Percentiles rank a stretch among this genome's conserved stretches.
These are phyloP conservation scores for Grosmannia huntii DNA, from an alignment of 2,329 filamentous ascomycete genomes.

Conservation along the genomic window DNA sequence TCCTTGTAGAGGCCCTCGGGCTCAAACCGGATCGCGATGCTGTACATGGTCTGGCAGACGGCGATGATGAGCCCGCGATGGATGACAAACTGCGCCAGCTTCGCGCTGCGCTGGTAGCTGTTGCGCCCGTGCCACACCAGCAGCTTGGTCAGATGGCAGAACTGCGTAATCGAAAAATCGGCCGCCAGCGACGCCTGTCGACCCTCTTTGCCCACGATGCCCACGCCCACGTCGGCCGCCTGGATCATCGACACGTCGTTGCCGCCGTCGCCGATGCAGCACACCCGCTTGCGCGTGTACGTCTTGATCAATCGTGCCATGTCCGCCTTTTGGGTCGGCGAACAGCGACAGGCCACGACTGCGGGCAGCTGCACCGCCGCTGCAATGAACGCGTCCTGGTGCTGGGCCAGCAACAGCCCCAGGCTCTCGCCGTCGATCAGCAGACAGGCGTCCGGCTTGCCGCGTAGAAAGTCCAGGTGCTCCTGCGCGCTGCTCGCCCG, in stretches of 20 bases:
- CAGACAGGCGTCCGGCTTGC: constrained; percentile 75
- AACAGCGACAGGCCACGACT: constrained; percentile 92
- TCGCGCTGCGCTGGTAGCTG: constrained; percentile 90
- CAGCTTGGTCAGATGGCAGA: constrained; percentile 86
- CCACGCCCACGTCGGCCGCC: constrained; percentile 92
- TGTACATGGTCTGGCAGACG: constrained; percentile 95
- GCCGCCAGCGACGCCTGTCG: constrained; percentile 88
- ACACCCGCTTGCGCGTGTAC: constrained; percentile 87
- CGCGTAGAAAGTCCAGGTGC: constrained; percentile 75
- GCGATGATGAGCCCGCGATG: constrained; percentile 91
- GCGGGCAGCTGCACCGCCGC: constrained; percentile 78
- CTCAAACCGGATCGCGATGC: constrained; percentile 82
- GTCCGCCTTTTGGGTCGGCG: constrained; percentile 92
- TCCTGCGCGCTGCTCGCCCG: constrained; percentile 80
- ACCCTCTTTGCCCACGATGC: constrained; percentile 96
- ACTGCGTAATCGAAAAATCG: constrained; percentile 93
- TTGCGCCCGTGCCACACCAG: constrained; percentile 99
- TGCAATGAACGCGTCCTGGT: constrained; percentile 74
- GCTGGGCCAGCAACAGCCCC: constrained; percentile 68
- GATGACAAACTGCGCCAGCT: constrained; percentile 95
- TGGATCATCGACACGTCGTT: constrained; percentile 99
- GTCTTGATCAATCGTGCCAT: constrained; percentile 81
- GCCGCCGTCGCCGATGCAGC: constrained; percentile 94
- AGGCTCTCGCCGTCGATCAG: constrained; percentile 93
- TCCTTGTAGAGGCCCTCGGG: constrained; percentile 91